Evolutionary conservation across 1,139 yeast genomes (phyloP), one percentile per base, ranked within the genome.

Genomic region (Debaryomycetaceae sp.): DNA sequence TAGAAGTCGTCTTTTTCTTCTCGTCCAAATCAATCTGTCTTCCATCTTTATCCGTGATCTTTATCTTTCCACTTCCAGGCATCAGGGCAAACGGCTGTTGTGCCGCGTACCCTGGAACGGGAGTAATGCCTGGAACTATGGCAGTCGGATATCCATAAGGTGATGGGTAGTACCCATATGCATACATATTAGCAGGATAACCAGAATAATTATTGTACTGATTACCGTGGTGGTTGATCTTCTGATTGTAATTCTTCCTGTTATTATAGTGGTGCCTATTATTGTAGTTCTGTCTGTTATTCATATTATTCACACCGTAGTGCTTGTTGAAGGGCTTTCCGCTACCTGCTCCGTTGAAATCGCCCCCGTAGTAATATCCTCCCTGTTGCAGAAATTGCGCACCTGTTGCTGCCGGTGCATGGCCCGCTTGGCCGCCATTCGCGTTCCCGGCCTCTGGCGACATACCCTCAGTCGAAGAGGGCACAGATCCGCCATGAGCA

Each of bases 21-120:
- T 68, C 75, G 41, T 71, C 76, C 47, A 70, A 68, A 47, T 71
- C 74, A 38, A 71, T 65, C 35, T 63, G 71, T 45, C 65, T 70
- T n/a, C 78, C 78, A 37, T 70, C 75, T 50, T 67, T 70, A 43
- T 70, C 73, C 38, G 77, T 70, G 45, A 72, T 61, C 48, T 63
- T 70, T 24, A 70, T 50, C 44, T 52, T 61, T 34, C 58, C 58
- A 26, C 50, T 44, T 11, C 33, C 33, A 7, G 46, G 46, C 34
- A 37, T 42, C 34, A 40, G 51, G 41, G 41, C 49, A 35, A 35
- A 49, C 14, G 47, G 41, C n/a, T 38, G 44, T 31, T 41, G 44
- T 18, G 45, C 40, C 24, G 44, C 42, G 36, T 41, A 44, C n/a
- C 42, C 39, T 24, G 41, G 44, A 39, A 42, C 42, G 15, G 50